Evolutionary conservation across 164 flowering plant genomes (phyloP).

Genomic region (Chimonanthus praecox): DNA sequence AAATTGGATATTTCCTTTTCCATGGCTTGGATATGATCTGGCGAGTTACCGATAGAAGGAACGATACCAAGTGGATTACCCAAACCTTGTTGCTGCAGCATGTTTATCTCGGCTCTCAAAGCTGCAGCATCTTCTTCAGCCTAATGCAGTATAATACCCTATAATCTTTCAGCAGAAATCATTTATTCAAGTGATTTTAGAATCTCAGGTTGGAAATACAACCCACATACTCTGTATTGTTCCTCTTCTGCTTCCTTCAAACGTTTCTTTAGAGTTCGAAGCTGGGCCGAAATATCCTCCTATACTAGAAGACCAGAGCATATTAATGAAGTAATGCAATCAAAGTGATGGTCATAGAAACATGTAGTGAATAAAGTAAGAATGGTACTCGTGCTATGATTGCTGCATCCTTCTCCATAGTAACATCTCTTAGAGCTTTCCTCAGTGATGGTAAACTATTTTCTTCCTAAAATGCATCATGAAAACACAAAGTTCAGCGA

Average conservation of each 20-base stretch:
- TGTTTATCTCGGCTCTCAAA: constrained; percentile 79
- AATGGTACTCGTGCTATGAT: constrained; percentile 70
- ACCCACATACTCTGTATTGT: constrained; percentile 71
- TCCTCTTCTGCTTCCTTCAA: constrained; percentile 96
- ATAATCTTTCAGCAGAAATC: constrained; percentile 13
- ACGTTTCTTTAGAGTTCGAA: constrained; percentile 72
- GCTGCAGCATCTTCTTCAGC: constrained; percentile 95
- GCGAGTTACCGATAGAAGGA: constrained; percentile 38
- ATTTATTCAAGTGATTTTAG: neutral
- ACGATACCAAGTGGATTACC: constrained; percentile 33
- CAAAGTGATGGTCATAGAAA: neutral
- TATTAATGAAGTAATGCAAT: neutral
- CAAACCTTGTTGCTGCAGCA: constrained; percentile 73
- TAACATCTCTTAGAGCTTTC: constrained; percentile 88
- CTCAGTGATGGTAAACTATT: constrained; percentile 70
- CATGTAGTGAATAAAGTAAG: constrained; percentile 10
- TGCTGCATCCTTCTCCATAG: constrained; percentile 97
- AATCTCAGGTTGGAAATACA: constrained; percentile 1
- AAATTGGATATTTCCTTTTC: constrained; percentile 68
- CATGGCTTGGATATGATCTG: constrained; percentile 53
- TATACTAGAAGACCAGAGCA: constrained; percentile 35
- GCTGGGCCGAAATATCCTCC: constrained; percentile 94
- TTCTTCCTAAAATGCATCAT: constrained; percentile 53
- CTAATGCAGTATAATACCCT: constrained; percentile 28
- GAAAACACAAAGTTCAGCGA: neutral